Conservation (phyloP, 225 moss, liverwort and hornwort genomes). For the Anthoceros angustus region DNA sequence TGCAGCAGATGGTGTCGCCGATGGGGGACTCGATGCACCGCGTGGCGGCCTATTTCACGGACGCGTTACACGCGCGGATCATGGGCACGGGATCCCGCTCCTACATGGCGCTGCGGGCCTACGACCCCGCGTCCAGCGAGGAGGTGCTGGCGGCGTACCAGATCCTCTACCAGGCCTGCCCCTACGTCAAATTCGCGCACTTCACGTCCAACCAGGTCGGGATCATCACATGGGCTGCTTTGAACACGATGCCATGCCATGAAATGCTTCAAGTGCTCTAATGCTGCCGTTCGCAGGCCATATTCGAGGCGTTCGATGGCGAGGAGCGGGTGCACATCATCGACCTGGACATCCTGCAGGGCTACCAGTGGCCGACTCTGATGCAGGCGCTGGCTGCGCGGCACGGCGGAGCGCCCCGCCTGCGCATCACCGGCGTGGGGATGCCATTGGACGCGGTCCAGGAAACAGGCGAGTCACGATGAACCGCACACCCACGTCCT, state of each 20-base stretch:
- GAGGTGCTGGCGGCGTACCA: conserved; percentile 54
- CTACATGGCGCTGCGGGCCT: conserved; percentile 39
- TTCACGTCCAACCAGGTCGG: conserved; percentile 34
- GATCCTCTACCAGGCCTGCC: conserved; percentile 54
- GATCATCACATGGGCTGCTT: not conserved
- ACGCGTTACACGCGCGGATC: conserved; percentile 55
- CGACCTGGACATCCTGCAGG: conserved; percentile 55
- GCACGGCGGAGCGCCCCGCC: conserved; percentile 55
- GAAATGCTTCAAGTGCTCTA: too few relatives aligned
- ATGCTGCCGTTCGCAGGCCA: conserved; percentile 11
- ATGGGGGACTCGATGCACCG: conserved; percentile 71
- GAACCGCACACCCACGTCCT: conserved; percentile 8
- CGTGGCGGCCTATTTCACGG: conserved; percentile 68
- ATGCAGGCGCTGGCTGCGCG: conserved; percentile 54
- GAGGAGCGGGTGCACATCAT: conserved; percentile 56
- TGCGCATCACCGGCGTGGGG: conserved; percentile 43
- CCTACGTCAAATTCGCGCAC: conserved; percentile 65
- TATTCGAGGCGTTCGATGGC: conserved; percentile 57
- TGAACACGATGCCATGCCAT: not conserved
- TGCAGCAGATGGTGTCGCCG: conserved; percentile 54
- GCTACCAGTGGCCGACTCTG: conserved; percentile 55
- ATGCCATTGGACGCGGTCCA: not conserved
- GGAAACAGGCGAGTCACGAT: conserved; percentile 10
- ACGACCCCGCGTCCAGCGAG: conserved; percentile 32
- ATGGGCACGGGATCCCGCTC: conserved; percentile 40